Evolutionary conservation across 2,329 filamentous ascomycete genomes (phyloP), one percentile per base, ranked within the genome.

Genomic region (Thelonectria discophora): DNA sequence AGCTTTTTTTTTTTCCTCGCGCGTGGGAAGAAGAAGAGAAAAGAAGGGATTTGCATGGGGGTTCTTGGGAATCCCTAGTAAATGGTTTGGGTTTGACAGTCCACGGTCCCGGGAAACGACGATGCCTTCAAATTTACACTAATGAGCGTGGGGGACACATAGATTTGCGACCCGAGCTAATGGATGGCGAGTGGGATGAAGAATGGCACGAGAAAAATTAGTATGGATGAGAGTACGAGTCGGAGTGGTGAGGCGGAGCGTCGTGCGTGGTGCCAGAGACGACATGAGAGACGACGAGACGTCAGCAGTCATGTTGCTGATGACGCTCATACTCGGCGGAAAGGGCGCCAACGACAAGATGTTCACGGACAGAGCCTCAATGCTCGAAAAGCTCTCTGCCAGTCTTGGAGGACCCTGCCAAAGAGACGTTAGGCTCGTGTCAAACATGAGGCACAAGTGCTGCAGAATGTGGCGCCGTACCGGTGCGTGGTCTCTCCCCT

Each of bases 21-120:
- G 40, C 24, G 46, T 46, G 57, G 50, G 30, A 56, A 56, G 27
- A 60, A 37, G 43, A 52, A 17, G 55, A 56, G 51, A 60, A 45
- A 58, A 60, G 45, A 50, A n/a, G 50, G 47, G 40, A 20, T 40
- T 48, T 9, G 42, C 18, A 32, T 46, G 39, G 34, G 43, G 42
- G 54, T 21, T 21, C 43, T 17, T 47, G 56, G 17, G 43, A 48
- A 37, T 30, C 27, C 27, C 27, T 30, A 30, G 5, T 30, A 30
- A 30, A 9, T 30, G 11, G 40, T 18, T 27, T 27, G 34, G 20
- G 37, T 45, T 45, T 42, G 47, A 17, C 42, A 37, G 43, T 58
- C 34, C 27, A 37, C 51, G 52, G 24, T 37, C 40, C 17, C 45
- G 40, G 51, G 58, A 32, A 39, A 42, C 18, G 17, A 45, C 8